phyloP scores from a whole-genome alignment of 176 grass and related monocot species.

The Oropetium thomaeum region DNA sequence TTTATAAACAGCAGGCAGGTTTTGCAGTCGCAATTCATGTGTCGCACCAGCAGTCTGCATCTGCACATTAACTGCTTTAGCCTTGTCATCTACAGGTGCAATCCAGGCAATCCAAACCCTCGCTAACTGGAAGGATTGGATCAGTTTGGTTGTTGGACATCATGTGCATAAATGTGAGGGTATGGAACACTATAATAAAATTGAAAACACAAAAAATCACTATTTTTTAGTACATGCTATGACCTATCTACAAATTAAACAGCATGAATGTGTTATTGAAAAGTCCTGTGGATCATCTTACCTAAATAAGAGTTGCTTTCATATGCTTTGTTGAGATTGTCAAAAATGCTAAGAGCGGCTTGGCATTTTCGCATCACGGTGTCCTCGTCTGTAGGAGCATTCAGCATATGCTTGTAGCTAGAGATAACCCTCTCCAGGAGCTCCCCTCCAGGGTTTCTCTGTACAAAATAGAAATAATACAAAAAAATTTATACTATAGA shows the following conservation, averaged over 20 bases:
- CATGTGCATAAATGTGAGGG: background rate
- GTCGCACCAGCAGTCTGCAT: background rate
- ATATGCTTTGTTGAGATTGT: slow-evolving; percentile 69
- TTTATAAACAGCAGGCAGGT: background rate
- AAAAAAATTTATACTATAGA: slow-evolving; percentile 10
- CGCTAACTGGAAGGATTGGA: background rate
- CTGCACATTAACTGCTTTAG: background rate
- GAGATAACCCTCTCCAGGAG: slow-evolving; percentile 75
- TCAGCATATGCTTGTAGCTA: slow-evolving; percentile 69
- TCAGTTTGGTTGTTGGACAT: background rate
- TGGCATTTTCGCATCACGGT: slow-evolving; percentile 70
- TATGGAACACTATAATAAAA: background rate
- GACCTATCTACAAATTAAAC: background rate
- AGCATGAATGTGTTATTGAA: background rate
- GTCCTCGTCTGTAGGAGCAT: slow-evolving; percentile 65
- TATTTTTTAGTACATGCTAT: background rate
- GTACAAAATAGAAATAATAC: slow-evolving; percentile 26
- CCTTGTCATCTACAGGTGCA: background rate
- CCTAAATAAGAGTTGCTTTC: slow-evolving; percentile 52
- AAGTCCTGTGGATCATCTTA: slow-evolving; percentile 35
- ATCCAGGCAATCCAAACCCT: background rate
- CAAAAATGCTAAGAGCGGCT: slow-evolving; percentile 68
- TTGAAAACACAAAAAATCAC: background rate
- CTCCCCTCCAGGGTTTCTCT: slow-evolving; percentile 66
- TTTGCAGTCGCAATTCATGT: background rate